These are phyloP conservation scores for Zoysia matrella DNA, from an alignment of 202 grass and related monocot species.

Conservation along the genomic window DNA sequence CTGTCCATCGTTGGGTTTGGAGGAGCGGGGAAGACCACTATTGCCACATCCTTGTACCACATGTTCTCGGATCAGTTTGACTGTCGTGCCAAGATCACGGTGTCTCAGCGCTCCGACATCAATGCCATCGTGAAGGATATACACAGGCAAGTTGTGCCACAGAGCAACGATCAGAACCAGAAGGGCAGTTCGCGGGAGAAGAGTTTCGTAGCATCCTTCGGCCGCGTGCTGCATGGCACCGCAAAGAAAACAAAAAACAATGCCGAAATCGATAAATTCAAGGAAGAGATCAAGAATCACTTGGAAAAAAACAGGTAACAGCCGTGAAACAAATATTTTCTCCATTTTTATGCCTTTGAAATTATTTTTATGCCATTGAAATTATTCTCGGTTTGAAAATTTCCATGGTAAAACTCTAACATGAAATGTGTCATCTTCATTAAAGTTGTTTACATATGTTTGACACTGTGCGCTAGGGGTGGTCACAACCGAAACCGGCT, in stretches of 20 bases:
- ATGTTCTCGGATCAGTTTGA: neutral
- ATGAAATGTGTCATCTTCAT: too few species aligned
- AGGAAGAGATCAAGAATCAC: too few species aligned
- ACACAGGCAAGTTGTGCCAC: neutral
- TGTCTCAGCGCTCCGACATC: conserved; percentile 5
- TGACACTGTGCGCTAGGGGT: too few species aligned
- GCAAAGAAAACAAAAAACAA: neutral
- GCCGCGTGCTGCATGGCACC: neutral
- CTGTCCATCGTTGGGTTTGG: conserved; percentile 3
- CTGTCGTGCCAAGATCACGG: neutral
- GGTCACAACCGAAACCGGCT: too few species aligned
- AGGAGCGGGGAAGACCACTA: conserved; percentile 14
- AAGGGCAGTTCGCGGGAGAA: neutral
- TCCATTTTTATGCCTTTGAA: too few species aligned
- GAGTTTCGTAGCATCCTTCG: neutral
- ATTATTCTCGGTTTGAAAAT: too few species aligned
- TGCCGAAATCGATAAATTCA: too few species aligned
- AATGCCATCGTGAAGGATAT: neutral
- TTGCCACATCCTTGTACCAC: neutral
- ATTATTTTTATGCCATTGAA: too few species aligned
- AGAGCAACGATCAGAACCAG: neutral
- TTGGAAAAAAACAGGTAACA: too few species aligned
- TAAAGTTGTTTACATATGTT: too few species aligned
- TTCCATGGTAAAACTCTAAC: too few species aligned
- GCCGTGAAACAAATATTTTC: too few species aligned